Evolutionary conservation across 176 grass and related monocot genomes (phyloP).

Genomic region (bread wheat (Triticum aestivum)): DNA sequence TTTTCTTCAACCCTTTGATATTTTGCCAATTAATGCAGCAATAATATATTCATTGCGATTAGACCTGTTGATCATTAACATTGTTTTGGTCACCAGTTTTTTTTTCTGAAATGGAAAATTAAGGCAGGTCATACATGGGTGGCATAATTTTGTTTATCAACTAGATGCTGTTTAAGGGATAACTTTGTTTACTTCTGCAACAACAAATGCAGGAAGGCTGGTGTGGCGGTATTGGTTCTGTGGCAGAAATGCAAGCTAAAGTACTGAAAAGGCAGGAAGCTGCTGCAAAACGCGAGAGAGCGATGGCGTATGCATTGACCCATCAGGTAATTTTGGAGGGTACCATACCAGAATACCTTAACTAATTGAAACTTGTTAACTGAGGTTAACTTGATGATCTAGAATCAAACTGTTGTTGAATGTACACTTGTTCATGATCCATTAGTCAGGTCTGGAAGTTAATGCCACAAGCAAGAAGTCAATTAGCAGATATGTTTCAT

Average conservation of each 20-base stretch:
- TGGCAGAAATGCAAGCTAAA: conserved; percentile 91
- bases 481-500: not conserved
- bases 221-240: conserved; percentile 84
- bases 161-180: not conserved
- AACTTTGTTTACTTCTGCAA: not conserved
- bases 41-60: conserved; percentile 14
- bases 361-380: conserved; percentile 4
- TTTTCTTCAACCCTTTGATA: conserved; percentile 6
- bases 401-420: not conserved
- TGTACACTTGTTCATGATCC: conserved; percentile 15
- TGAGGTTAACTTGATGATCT: conserved; percentile 14
- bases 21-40: not conserved
- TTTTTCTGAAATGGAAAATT: conserved; percentile 12
- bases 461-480: not conserved
- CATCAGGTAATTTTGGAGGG: conserved; percentile 76
- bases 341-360: not conserved
- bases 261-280: conserved; percentile 89
- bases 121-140: conserved; percentile 2
- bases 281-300: conserved; percentile 91
- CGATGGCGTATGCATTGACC: conserved; percentile 95
- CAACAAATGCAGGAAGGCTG: conserved; percentile 69
- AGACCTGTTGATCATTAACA: not conserved
- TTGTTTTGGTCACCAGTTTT: not conserved
- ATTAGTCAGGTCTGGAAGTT: not conserved
- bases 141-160: not conserved